phyloP scores from a whole-genome alignment of 768 basidiomycete species.

The Tylopilus plumbeoviolaceoides region DNA sequence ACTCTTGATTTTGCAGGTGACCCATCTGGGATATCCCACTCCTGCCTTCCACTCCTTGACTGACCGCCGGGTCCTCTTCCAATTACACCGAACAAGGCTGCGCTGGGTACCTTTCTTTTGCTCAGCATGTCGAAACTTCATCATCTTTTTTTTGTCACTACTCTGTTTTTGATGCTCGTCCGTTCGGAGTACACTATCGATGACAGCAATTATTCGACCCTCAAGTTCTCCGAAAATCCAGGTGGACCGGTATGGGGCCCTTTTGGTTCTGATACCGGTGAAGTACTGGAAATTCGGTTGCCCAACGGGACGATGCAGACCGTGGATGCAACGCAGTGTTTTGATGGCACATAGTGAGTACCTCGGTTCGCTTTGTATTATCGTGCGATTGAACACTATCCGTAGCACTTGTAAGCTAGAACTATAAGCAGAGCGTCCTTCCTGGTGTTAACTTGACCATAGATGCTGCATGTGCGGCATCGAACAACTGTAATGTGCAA shows the following conservation, averaged over 20 bases:
- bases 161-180: conserved; percentile 4
- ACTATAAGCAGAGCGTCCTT: neutral
- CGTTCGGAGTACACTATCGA: conserved; percentile 26
- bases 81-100: neutral
- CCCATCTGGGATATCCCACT: neutral
- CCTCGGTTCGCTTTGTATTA: neutral
- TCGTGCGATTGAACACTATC: neutral
- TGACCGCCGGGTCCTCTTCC: neutral
- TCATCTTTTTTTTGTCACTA: neutral
- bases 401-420: conserved; percentile 23
- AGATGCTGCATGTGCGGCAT: conserved; percentile 24
- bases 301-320: conserved; percentile 26
- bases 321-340: conserved; percentile 21
- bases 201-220: conserved; percentile 23
- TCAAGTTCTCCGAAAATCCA: conserved; percentile 27
- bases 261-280: conserved; percentile 20
- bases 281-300: conserved; percentile 18
- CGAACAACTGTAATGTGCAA: conserved; percentile 23
- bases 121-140: conserved; percentile 7
- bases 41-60: conserved; percentile 9
- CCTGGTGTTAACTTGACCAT: neutral
- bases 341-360: conserved; percentile 25
- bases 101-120: neutral
- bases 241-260: conserved; percentile 25
- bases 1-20: neutral